Base-by-base conservation (phyloP, 257 asterid genomes). In the Salvia miltiorrhiza region DNA sequence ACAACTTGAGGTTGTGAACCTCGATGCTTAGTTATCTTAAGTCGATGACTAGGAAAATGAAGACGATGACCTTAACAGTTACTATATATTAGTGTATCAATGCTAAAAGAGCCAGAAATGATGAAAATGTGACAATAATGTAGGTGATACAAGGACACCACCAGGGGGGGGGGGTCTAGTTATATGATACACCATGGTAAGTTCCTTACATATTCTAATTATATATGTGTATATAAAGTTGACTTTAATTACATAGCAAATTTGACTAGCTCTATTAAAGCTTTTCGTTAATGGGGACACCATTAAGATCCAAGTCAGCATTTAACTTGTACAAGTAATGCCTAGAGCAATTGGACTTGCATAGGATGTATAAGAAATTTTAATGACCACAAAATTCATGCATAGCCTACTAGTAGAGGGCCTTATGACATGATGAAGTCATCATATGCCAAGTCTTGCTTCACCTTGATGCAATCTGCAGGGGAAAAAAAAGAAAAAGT, bases 281-380 rank as follows among this genome's bases (percentile, higher is more conserved):
- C 48, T 11, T 41, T 12, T 41, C 48, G 48, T 41, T 41, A 41
- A 41, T 41, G 16, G 17, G 14, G 4, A 7, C 55, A 49, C 19
- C 14, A 6, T 49, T 49, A 9, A 3, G 7, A 41, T 17, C 21
- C 17, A 45, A 16, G 23, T 12, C 53, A 45, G 23, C 23, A 45
- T 16, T 48, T 17, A 50, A 50, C 30, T 9, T 20, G 58, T 52
- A 9, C 32, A 55, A 6, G 40, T 55, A 26, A 55, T 26, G 68
- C 75, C 62, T 33, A 59, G 30, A 47, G 61, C 41, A 47, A 30
- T 57, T 47, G 28, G 26, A 33, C 52, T 24, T 10, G 14, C 74
- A 69, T 30, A 52, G 26, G 55, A 49, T 49, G 4, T n/a, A 0
- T 5, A 11, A 23, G 61, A 55, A 54, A 12, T 28, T 4, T 26